Evolutionary conservation across 805 yeast genomes (phyloP).

Genomic region (Kodamaea restingae): DNA sequence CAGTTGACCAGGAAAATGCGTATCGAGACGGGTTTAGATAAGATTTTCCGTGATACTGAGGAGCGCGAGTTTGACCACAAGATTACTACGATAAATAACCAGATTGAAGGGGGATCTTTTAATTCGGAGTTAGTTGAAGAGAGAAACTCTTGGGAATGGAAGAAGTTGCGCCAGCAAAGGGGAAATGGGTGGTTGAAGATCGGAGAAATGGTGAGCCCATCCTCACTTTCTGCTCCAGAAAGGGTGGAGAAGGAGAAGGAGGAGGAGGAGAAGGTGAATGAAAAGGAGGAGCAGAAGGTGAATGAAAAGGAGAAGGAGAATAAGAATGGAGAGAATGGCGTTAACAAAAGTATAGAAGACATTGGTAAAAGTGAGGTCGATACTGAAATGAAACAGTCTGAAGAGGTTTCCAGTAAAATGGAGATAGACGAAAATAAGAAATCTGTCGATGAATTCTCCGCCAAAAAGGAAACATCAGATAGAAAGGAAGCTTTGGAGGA

Average conservation of each 20-base stretch:
- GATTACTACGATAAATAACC: slow-evolving; percentile 12
- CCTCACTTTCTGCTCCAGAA: slow-evolving; percentile 10
- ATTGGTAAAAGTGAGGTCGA: too few species aligned
- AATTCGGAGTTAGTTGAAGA: slow-evolving; percentile 19
- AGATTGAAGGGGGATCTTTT: slow-evolving; percentile 7
- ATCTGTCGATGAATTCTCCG: too few species aligned
- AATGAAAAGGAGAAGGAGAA: slow-evolving; percentile 8
- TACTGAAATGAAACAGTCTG: too few species aligned
- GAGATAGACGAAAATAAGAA: too few species aligned
- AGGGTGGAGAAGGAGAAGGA: slow-evolving; percentile 5
- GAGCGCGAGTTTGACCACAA: slow-evolving; percentile 8
- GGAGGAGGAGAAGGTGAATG: slow-evolving; percentile 3
- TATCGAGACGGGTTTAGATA: slow-evolving; percentile 28
- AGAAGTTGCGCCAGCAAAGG: slow-evolving; percentile 22
- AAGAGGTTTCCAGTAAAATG: too few species aligned
- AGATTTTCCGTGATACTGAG: slow-evolving; percentile 9
- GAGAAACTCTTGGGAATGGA: slow-evolving; percentile 33
- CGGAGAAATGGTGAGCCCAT: slow-evolving; percentile 14
- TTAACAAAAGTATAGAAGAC: too few species aligned
- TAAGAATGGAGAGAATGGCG: too few species aligned
- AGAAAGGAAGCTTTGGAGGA: slow-evolving; percentile 4
- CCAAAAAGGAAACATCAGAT: too few species aligned
- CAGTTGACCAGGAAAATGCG: slow-evolving; percentile 40
- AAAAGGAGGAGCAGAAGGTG: slow-evolving; percentile 10
- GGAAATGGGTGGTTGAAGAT: slow-evolving; percentile 24